Evolutionary conservation across 164 flowering plant genomes (phyloP).

Genomic region (Magnolia sinica): DNA sequence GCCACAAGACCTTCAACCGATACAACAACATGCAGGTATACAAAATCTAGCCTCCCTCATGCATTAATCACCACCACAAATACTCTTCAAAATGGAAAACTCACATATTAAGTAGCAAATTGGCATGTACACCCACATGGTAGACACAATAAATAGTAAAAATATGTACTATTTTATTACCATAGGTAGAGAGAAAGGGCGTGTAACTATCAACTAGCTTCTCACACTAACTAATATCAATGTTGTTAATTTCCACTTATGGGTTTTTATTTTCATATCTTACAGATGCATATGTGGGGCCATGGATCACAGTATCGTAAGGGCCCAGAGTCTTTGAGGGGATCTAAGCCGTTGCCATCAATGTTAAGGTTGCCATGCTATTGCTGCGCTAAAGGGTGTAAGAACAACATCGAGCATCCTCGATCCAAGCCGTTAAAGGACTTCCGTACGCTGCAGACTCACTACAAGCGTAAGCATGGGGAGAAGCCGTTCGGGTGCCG

Average conservation of each 20-base stretch:
- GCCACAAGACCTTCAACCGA: constrained; percentile 61
- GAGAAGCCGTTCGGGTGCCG: constrained; percentile 52
- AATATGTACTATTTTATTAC: not conserved
- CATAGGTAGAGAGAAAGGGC: not conserved
- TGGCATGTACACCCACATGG: not conserved
- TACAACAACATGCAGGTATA: constrained; percentile 67
- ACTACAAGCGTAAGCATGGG: constrained; percentile 76
- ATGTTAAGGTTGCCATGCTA: constrained; percentile 61
- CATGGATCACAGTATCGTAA: constrained; percentile 66
- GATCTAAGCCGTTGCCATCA: constrained; percentile 45
- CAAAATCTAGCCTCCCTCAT: not conserved
- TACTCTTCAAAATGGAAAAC: not conserved
- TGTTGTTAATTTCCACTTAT: not conserved
- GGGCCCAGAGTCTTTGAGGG: constrained; percentile 55
- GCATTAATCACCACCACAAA: not conserved
- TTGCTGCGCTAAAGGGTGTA: constrained; percentile 69
- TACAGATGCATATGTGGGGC: constrained; percentile 77
- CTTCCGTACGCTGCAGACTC: constrained; percentile 70
- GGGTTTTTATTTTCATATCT: not conserved
- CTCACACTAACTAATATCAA: not conserved
- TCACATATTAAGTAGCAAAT: not conserved
- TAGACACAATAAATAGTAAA: not conserved
- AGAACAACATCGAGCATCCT: constrained; percentile 65
- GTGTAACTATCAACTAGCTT: not conserved
- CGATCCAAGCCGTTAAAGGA: constrained; percentile 70